Evolutionary conservation across 164 flowering plant species (phyloP), one percentile per base, ranked within the genome.

Genomic region (Macadamia tetraphylla): DNA sequence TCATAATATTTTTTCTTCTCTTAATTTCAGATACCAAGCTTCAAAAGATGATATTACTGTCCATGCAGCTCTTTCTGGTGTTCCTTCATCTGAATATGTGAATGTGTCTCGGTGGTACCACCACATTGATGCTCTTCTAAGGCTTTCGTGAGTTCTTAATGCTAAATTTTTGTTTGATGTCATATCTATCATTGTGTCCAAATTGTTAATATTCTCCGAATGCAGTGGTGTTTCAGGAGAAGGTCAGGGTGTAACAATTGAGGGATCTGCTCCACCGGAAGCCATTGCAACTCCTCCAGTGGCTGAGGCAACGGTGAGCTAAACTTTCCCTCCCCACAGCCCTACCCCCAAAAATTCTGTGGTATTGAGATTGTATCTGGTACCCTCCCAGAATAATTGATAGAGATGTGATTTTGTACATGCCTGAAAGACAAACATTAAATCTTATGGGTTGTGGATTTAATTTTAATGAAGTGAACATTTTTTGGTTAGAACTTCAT

Each of bases 31-130:
- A 58, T 90, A 86, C 76, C 96, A 87, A 69, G 96, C 97, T 64
- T 94, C 99, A 8, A 90, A 88, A 81, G 97, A 95, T 79, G 98
- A 94, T 71, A 58, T 92, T 23, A 81, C 83, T 31, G 89, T 94
- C 58, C 73, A 79, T 77, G 72, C 86, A 6, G 90, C 97, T 49
- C 73, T 94, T 32, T 42, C 88, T 2, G 68, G 72, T 13, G 75
- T 83, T 46, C 96, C 92, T 46, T 77, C 88, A 9, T 58, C 90
- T 1, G 76, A 81, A 18, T 90, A 76, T 66, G 86, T 88, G 42
- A 95, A 95, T 80, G 89, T 77, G 7, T 82, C 76, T 29, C 73
- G 97, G 62, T 92, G 99, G 99, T 95, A 74, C 79, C 75, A 81
- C 52, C 97, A 90, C 81, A 88, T 90, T 58, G 88, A 86, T 63